Evolutionary conservation across 108 stramenopile genomes (phyloP).

Genomic region (Asterionellopsis glacialis): DNA sequence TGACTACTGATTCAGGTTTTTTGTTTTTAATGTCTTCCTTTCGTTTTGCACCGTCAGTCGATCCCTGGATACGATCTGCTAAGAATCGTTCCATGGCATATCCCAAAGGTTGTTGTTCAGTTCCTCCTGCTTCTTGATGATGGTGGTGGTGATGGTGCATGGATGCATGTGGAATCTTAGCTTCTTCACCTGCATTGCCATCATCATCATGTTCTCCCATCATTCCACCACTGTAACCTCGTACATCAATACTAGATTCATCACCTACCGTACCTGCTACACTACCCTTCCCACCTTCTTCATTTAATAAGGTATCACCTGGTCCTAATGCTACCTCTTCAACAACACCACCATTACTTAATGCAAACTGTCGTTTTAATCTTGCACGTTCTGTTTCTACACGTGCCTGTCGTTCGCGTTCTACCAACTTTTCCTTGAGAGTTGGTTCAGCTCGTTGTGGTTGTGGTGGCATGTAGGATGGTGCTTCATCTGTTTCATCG

Average conservation of each 20-base stretch:
- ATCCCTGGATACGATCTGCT: conserved; percentile 15
- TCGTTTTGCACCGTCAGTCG: neutral
- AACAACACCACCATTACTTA: conserved; percentile 10
- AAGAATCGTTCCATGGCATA: conserved; percentile 74
- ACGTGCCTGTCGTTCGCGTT: conserved; percentile 69
- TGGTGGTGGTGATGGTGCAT: neutral
- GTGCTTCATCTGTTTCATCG: too few relatives aligned
- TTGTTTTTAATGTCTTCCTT: neutral
- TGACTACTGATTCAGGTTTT: conserved; percentile 28
- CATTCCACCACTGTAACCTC: too few relatives aligned
- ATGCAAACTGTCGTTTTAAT: conserved; percentile 64
- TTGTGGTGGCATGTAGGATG: neutral
- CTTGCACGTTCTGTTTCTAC: conserved; percentile 69
- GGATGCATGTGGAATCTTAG: conserved; percentile 15
- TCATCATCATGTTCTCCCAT: neutral
- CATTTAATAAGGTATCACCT: neutral
- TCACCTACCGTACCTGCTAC: conserved; percentile 45
- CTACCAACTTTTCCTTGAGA: conserved; percentile 65
- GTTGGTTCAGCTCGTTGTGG: conserved; percentile 35
- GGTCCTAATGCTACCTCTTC: conserved; percentile 15
- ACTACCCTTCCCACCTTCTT: conserved; percentile 21
- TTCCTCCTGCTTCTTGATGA: conserved; percentile 7
- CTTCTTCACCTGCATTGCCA: conserved; percentile 11
- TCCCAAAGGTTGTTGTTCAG: conserved; percentile 13
- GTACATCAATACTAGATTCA: conserved; percentile 27